Conservation (phyloP, 768 basidiomycete genomes). For the Panaeolus papilionaceus region DNA sequence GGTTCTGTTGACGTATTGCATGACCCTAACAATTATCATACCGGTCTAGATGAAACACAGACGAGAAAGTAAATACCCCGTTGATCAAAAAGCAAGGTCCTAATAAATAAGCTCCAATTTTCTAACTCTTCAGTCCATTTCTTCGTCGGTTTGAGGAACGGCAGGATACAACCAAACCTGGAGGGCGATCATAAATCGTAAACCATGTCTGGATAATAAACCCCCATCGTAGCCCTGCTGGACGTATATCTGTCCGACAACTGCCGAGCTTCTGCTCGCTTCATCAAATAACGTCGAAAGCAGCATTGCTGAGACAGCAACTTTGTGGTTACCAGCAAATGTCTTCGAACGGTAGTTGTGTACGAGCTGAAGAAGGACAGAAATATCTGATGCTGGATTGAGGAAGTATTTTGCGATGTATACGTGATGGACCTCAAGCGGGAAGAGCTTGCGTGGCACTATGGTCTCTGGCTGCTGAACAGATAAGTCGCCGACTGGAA, state of each 20-base stretch:
- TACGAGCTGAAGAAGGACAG: neutral
- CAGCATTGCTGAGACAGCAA: neutral
- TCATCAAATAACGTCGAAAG: neutral
- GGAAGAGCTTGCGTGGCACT: neutral
- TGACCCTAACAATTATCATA: neutral
- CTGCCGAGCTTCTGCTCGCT: neutral
- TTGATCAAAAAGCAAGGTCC: no score
- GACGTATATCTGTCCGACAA: neutral
- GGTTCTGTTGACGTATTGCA: neutral
- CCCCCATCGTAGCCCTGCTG: neutral
- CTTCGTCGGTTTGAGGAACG: neutral
- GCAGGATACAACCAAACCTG: neutral
- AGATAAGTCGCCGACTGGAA: neutral
- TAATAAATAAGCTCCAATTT: no score
- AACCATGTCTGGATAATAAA: neutral
- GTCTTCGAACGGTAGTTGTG: conserved; percentile 3
- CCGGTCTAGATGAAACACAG: neutral
- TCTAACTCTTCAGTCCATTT: neutral
- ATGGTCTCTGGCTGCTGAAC: neutral
- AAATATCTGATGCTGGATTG: neutral
- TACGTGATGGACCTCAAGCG: neutral
- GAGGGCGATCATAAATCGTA: neutral
- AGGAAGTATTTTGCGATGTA: conserved; percentile 1
- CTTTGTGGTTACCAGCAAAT: neutral
- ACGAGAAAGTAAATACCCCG: no score